Evolutionary conservation across 116 monocot genomes (phyloP), one percentile per base, ranked within the genome.

Genomic region (Papilionanthe hybrid): DNA sequence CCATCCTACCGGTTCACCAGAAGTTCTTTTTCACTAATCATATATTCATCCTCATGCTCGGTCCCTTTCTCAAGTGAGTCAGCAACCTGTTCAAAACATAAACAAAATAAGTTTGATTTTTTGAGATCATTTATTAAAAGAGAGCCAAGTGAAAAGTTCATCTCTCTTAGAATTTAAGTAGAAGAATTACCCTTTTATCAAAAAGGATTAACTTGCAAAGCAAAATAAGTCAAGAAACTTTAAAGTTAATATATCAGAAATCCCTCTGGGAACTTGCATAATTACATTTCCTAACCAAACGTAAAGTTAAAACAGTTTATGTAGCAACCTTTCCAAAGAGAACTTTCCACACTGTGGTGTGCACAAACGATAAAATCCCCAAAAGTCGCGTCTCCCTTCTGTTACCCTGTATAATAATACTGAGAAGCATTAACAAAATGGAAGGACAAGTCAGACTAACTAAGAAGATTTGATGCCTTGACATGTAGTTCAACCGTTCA

Each of bases 1-100:
- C 29, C 23, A 58, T 12, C 79, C 76, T 87, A 93, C 94, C 94
- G 66, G 73, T 98, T 98, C 49, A 98, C 94, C 53, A 98, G 90
- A 79, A 98, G 94, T 84, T 94, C 98, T 72, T 93, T 98, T 86
- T 98, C 98, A 80, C 94, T 98, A 49, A 98, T 98, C 98, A 98
- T 98, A 84, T 98, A 98, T 49, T 98, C 98, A 75, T 98, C 98
- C 88, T 98, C 98, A 81, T 98, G 98, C 83, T 98, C 98, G 63
- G 98, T 98, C 56, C 98, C 98, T 86, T 98, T 98, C 82, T 98
- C 98, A 86, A 98, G 98, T 69, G 98, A 94, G 81, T 98, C 98
- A 13, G 98, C 94, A 19, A 93, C 89, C 96, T 93, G 74, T 12
- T 10, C 57, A 83, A 48, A 83, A 37, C 45, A 9, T 29, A 47